These are phyloP conservation scores for Trichoderma koningiopsis DNA, from an alignment of 2,329 filamentous ascomycete genomes.

Conservation along the genomic window DNA sequence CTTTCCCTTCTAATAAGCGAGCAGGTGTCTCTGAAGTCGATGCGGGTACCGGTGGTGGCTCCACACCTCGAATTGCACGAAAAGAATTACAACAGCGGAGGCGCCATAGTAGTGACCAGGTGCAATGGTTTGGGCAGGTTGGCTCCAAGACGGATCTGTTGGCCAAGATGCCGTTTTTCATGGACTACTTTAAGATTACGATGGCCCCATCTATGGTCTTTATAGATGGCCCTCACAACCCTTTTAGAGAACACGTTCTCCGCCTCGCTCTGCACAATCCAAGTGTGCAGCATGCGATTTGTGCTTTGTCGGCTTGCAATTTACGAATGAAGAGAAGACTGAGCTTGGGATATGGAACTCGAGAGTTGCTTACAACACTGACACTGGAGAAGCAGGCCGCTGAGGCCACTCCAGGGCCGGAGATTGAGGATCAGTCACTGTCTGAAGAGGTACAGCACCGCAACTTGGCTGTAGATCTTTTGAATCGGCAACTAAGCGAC, in stretches of 20 bases:
- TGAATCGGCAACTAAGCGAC: conserved; percentile 84
- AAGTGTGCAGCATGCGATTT: conserved; percentile 89
- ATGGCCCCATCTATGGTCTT: conserved; percentile 91
- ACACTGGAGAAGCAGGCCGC: conserved; percentile 49
- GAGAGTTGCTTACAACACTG: conserved; percentile 52
- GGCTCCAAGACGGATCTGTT: conserved; percentile 66
- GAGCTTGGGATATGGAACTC: conserved; percentile 59
- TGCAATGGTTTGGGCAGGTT: conserved; percentile 49
- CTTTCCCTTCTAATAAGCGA: conserved; percentile 42
- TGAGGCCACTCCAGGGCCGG: conserved; percentile 49
- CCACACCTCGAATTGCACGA: conserved; percentile 42
- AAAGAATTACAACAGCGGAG: conserved; percentile 51
- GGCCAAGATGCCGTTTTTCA: conserved; percentile 80
- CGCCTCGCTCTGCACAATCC: conserved; percentile 75
- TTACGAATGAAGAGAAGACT: conserved; percentile 79
- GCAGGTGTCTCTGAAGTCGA: conserved; percentile 57
- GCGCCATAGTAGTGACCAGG: conserved; percentile 48
- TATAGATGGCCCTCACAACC: conserved; percentile 83
- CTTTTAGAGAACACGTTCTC: conserved; percentile 81
- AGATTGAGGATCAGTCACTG: conserved; percentile 63
- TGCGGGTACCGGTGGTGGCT: conserved; percentile 53
- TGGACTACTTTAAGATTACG: conserved; percentile 91
- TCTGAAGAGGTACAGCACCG: conserved; percentile 85
- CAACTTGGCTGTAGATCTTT: conserved; percentile 73
- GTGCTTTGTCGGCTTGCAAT: conserved; percentile 85